Percentiles rank a stretch among this genome's conserved stretches.
These are phyloP conservation scores for Cercophora scortea DNA, from an alignment of 495 filamentous ascomycete species.

Conservation along the genomic window DNA sequence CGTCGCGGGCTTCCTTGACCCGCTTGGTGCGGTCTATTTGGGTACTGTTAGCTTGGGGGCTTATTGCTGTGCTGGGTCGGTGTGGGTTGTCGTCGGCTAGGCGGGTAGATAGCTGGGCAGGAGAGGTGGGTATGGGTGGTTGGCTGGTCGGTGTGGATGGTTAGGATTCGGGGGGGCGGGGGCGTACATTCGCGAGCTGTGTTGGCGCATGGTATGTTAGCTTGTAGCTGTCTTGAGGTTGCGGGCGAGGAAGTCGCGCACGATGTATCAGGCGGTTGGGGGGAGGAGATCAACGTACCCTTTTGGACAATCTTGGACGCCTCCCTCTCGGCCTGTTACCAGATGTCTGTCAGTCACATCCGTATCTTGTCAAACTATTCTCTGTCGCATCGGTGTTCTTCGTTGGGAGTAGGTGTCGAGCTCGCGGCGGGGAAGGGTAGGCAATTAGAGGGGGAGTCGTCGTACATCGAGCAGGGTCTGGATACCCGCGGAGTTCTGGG, in stretches of 20 bases:
- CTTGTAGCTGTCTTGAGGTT: not conserved
- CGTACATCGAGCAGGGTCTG: slow-evolving; percentile 97
- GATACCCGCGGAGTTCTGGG: slow-evolving; percentile 96
- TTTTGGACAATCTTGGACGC: slow-evolving; percentile 98
- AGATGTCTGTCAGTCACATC: not conserved
- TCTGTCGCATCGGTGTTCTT: not conserved
- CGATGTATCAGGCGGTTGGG: no score
- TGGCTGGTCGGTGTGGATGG: not conserved
- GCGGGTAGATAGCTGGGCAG: no score
- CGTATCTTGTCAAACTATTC: not conserved
- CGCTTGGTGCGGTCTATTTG: slow-evolving; percentile 84
- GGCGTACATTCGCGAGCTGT: slow-evolving; percentile 37
- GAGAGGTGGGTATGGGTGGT: not conserved
- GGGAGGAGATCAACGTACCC: slow-evolving; percentile 40
- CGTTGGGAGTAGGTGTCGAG: not conserved
- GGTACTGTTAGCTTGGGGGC: not conserved
- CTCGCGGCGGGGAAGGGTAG: not conserved
- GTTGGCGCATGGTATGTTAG: slow-evolving; percentile 3
- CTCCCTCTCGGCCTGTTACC: slow-evolving; percentile 81
- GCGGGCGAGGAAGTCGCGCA: no score
- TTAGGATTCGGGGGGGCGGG: no score
- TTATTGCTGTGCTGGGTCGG: not conserved
- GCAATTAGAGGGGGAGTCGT: not conserved
- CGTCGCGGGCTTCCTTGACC: slow-evolving; percentile 87
- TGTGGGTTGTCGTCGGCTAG: no score